Percentiles rank a stretch among this genome's conserved stretches.
phyloP scores from a whole-genome alignment of 768 basidiomycete species.

The Lanmaoa rubissima region DNA sequence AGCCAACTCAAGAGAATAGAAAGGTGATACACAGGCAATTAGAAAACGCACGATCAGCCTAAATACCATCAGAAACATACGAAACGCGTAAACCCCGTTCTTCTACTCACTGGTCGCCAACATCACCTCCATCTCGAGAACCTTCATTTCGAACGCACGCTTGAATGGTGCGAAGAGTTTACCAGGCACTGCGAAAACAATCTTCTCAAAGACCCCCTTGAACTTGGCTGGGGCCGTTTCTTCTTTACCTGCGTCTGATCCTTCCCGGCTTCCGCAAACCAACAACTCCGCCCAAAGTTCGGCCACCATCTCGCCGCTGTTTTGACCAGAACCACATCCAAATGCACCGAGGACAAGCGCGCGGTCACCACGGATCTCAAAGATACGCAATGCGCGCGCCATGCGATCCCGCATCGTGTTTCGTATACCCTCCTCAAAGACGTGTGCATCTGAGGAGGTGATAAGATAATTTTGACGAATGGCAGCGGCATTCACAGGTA shows the following conservation, averaged over 20 bases:
- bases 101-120: conserved; percentile 27
- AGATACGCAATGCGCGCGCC: conserved; percentile 44
- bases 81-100: background rate
- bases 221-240: conserved; percentile 33
- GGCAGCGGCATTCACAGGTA: conserved; percentile 43
- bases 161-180: conserved; percentile 38
- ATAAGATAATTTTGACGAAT: conserved; percentile 39
- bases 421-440: conserved; percentile 41
- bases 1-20: background rate
- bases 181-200: conserved; percentile 44
- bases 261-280: conserved; percentile 32
- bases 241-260: conserved; percentile 17
- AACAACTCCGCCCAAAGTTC: conserved; percentile 47
- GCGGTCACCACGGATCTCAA: conserved; percentile 40
- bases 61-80: background rate
- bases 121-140: conserved; percentile 38
- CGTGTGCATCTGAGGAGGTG: conserved; percentile 30
- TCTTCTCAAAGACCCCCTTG: conserved; percentile 39
- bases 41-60: background rate
- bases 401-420: conserved; percentile 47
- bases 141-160: conserved; percentile 39
- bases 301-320: conserved; percentile 41
- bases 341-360: conserved; percentile 45
- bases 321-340: conserved; percentile 43
- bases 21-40: background rate